Conservation (phyloP, 768 basidiomycete species). For the Termitomyces sp. region DNA sequence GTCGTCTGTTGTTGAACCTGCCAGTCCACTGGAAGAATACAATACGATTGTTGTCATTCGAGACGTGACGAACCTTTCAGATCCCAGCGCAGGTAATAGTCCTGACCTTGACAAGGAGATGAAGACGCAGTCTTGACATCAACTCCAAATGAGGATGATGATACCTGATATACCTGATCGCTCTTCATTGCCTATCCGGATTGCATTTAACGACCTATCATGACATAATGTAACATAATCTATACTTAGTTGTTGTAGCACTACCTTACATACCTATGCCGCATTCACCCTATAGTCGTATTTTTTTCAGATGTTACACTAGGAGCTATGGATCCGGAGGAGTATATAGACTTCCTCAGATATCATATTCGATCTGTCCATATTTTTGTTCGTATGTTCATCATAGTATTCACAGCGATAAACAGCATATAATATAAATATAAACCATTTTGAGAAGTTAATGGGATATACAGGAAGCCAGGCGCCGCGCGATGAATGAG, state of each 20-base stretch:
- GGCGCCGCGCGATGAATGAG: neutral
- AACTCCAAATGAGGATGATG: neutral
- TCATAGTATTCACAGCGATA: neutral
- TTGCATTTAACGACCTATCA: neutral
- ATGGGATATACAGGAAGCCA: neutral
- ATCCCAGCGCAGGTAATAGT: constrained; percentile 16
- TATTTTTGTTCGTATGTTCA: neutral
- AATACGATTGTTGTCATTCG: constrained; percentile 27
- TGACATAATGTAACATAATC: constrained; percentile 2
- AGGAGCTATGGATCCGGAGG: neutral
- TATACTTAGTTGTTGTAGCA: neutral
- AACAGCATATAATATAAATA: neutral
- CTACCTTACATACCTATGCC: neutral
- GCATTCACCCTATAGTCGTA: neutral
- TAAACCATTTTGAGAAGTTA: neutral
- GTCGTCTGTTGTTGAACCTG: constrained; percentile 57
- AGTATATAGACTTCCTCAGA: neutral
- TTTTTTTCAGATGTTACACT: neutral
- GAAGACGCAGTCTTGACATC: constrained; percentile 4
- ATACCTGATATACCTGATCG: neutral
- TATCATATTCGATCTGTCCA: neutral
- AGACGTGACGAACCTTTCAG: constrained; percentile 28
- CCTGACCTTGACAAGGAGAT: constrained; percentile 17
- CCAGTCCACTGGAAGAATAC: constrained; percentile 47
- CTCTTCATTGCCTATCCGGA: neutral